Percentiles rank a stretch among this genome's conserved stretches.
Conservation (phyloP, 331 rosid species). For the Dryas integrifolia region DNA sequence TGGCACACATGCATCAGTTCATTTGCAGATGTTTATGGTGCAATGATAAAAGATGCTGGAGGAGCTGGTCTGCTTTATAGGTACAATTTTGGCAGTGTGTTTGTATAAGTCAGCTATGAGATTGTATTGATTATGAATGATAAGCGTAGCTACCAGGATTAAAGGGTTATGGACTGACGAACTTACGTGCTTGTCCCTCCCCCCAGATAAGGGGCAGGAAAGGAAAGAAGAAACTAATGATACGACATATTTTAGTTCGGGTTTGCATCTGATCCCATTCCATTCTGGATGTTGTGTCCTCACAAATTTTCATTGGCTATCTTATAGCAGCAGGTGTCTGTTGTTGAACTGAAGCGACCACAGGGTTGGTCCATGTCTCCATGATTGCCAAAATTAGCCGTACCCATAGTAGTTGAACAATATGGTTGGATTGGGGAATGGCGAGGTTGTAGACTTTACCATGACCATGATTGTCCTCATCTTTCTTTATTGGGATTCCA, state of each 20-base stretch:
- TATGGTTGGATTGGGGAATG: conserved; percentile 23
- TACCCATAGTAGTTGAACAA: conserved; percentile 23
- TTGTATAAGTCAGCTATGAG: conserved; percentile 25
- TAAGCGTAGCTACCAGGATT: conserved; percentile 6
- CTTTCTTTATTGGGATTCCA: neutral
- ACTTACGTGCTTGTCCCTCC: conserved; percentile 7
- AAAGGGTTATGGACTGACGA: conserved; percentile 13
- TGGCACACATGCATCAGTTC: neutral
- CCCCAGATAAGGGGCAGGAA: neutral
- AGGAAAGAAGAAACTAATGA: neutral
- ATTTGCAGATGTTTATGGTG: neutral
- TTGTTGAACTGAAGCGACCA: conserved; percentile 39
- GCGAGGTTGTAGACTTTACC: conserved; percentile 2
- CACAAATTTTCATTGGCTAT: neutral
- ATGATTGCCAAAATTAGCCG: conserved; percentile 18
- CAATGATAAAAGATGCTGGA: conserved; percentile 22
- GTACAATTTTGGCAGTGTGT: conserved; percentile 45
- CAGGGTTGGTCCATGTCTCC: conserved; percentile 7
- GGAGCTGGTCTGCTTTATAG: conserved; percentile 22
- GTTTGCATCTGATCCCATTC: neutral
- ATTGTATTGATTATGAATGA: neutral
- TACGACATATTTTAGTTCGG: neutral
- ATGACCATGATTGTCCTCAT: neutral
- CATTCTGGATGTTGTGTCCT: neutral
- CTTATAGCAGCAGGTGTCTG: conserved; percentile 25